Base-by-base conservation (phyloP, 129 eudicot genomes). In the Arctium lappa region DNA sequence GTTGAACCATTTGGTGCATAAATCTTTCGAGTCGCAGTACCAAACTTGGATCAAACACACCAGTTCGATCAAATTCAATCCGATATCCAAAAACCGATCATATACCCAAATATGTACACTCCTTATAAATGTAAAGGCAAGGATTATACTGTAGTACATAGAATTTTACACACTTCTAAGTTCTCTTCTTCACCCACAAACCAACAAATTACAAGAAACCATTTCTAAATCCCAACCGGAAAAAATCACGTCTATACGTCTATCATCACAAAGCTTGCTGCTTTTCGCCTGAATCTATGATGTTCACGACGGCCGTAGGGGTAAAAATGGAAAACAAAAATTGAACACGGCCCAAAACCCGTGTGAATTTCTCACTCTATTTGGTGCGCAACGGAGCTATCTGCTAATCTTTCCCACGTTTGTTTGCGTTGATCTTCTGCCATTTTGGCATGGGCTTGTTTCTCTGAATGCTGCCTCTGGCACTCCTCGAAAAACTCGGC, bases 381-480 rank as follows among this genome's bases (percentile, higher is more conserved):
- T 81, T 84, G 92, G 69, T 81, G 83, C 15, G 87, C 97, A 8
- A 74, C 90, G 12, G 87, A 56, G 63, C 80, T 79, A 42, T 79
- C 91, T 27, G 74, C 92, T 75, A 94, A 84, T 89, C 90, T 90
- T 86, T 85, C 91, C 98, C 98, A 94, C 12, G 65, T 87, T 80
- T 77, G 46, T 81, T 86, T 88, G 30, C 97, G 88, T 80, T 85
- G 88, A 82, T 89, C 95, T 39, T 85, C 91, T 72, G 86, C 69
- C 76, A 86, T 86, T 70, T 77, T 82, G 44, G 81, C 88, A 22
- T 60, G 39, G 27, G 93, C 90, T 65, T 72, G 88, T 81, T 87
- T 94, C 87, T 89, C 91, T 2, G 87, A 80, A 80, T 87, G 80
- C 72, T 90, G 92, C 82, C 84, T 89, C 73, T 90, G 93, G 78